phyloP scores from a whole-genome alignment of 73 alveolate genomes.

The Paramecium primaurelia region DNA sequence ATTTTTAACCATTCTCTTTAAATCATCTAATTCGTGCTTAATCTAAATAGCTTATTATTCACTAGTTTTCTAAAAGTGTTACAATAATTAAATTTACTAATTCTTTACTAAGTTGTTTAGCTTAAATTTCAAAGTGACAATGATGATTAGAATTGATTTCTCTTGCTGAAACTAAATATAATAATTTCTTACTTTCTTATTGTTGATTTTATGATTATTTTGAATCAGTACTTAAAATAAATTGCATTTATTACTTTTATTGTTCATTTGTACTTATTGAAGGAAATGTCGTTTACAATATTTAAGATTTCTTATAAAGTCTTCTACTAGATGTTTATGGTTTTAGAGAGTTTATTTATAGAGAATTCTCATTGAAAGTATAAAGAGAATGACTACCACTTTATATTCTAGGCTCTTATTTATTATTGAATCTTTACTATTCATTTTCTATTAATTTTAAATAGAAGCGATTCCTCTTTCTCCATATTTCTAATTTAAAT shows the following conservation, averaged over 20 bases:
- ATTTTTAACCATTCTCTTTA: slow-evolving; percentile 29
- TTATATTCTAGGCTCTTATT: not conserved
- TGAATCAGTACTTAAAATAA: not conserved
- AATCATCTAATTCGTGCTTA: not conserved
- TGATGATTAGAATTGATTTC: not conserved
- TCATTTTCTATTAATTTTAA: not conserved
- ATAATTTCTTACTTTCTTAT: not conserved
- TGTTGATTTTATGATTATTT: not conserved
- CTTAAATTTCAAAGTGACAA: slow-evolving; percentile 1
- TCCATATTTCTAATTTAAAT: not conserved
- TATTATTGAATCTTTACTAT: not conserved
- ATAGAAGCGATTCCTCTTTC: not conserved
- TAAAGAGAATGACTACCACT: not conserved
- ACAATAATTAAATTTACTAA: not conserved
- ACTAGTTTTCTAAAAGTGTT: not conserved
- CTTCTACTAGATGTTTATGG: not conserved
- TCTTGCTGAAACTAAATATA: not conserved
- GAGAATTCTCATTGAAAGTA: not conserved
- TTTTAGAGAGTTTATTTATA: not conserved
- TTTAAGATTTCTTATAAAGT: slow-evolving; percentile 15
- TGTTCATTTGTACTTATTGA: not conserved
- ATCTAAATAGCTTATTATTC: not conserved
- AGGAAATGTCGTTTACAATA: slow-evolving; percentile 4
- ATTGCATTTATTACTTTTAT: not conserved
- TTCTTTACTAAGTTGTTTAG: not conserved